A percentile compares a stretch with the other conserved stretches of the same genome.
Evolutionary conservation across 495 filamentous ascomycete species (phyloP).

Genomic region (Penicillium flavigenum): DNA sequence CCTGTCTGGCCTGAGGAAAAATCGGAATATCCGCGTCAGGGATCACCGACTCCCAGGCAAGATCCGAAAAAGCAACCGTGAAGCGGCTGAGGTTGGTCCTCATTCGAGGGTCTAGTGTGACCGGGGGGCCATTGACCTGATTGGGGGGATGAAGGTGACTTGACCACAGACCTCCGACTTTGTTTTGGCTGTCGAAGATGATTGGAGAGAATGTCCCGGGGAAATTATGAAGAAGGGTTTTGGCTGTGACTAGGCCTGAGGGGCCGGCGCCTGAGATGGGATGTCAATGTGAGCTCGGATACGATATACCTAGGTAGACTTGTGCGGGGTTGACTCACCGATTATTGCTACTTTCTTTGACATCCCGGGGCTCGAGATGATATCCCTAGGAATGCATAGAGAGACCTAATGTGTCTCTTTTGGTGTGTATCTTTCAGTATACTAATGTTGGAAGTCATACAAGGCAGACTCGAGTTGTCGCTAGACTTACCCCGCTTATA

Average conservation of each 20-base stretch:
- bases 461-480: not conserved
- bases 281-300: not conserved
- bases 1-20: slow-evolving; percentile 73
- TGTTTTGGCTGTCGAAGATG: slow-evolving; percentile 64
- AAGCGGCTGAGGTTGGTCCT: slow-evolving; percentile 76
- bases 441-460: not conserved
- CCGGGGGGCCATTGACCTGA: slow-evolving; percentile 11
- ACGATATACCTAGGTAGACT: not conserved
- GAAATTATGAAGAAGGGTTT: slow-evolving; percentile 65
- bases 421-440: not conserved
- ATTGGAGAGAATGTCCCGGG: slow-evolving; percentile 64
- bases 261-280: slow-evolving; percentile 66
- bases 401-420: not conserved
- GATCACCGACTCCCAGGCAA: slow-evolving; percentile 61
- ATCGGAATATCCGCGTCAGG: slow-evolving; percentile 45
- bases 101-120: slow-evolving; percentile 64
- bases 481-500: slow-evolving; percentile 13
- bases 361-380: slow-evolving; percentile 13
- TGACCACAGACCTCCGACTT: slow-evolving; percentile 76
- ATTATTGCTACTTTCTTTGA: slow-evolving; percentile 66
- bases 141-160: not conserved
- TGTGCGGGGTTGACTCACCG: slow-evolving; percentile 43
- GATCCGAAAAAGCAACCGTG: slow-evolving; percentile 76
- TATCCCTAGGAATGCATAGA: not conserved
- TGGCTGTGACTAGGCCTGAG: slow-evolving; percentile 77